Base-by-base conservation (phyloP, 106 monocot genomes). In the Platanthera guangdongensis region DNA sequence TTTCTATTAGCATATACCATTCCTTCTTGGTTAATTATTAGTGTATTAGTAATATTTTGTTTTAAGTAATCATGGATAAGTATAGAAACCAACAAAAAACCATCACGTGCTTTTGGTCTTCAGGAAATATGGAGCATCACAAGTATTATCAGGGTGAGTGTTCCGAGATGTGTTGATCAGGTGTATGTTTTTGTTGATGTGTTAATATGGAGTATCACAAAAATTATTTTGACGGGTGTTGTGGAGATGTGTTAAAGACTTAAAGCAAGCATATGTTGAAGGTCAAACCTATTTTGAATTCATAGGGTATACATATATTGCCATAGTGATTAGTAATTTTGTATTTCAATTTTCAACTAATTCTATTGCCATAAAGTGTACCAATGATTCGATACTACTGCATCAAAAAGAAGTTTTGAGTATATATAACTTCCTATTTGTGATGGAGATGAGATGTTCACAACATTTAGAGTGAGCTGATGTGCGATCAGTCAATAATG, bases 1-100 rank as follows among this genome's bases (percentile, higher is more conserved):
- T 30, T 65, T 65, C 11, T 32, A 32, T 65, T 59, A 59, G 59
- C 19, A 10, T 59, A 59, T 18, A 19, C 5, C n/a, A 65, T 65
- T 65, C 30, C 65, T 32, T 65, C 32, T 62, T 7, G 22, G 62
- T 62, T 55, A 62, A 22, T 8, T 62, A 18, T 7, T 62, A 7
- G 65, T 30, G 22, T 62, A 18, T 7, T 62, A 21, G 65, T 30
- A 65, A 65, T 32, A 32, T 65, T 32, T 65, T 65, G 30, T 65
- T 65, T 65, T 65, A 65, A 65, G 65, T 65, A 65, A 65, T 65
- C 30, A 32, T 65, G 30, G 18, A 65, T 11, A 65, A 6, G 9
- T 65, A 65, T 32, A 65, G 30, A 32, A n/a, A 19, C 6, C 59
- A 59, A 59, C 18, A 59, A 59, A 4, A 59, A 59, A 19, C 8